Base-by-base conservation (phyloP, 129 eudicot species). In the Escallonia herrerae region DNA sequence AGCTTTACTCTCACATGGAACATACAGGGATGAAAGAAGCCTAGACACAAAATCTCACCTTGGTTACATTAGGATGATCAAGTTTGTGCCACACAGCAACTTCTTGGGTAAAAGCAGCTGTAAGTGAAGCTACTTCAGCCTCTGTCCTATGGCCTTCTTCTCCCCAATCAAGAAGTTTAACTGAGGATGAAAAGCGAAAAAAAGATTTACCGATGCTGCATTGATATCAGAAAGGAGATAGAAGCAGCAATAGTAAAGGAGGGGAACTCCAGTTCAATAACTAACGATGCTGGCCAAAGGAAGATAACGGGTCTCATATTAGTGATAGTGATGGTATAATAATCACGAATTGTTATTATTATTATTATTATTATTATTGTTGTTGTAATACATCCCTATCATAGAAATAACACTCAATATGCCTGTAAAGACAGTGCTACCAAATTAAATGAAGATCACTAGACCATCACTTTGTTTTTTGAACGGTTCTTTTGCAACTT, bases 61-160 rank as follows among this genome's bases (percentile, higher is more conserved):
- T 91, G 10, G 97, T 91, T 15, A 91, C 97, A 77, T 91, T 91
- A 62, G 97, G 96, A 75, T 91, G 97, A 66, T 91, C 90, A 62
- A 91, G 95, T 77, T 87, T 87, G 75, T 87, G 80, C 97, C 97
- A 91, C 6, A 91, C 97, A 8, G 85, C 80, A 53, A 91, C 96
- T 82, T 91, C 97, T 82, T 87, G 95, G 14, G 95, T 75, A 68
- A 91, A 91, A 43, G 95, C 94, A 5, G 97, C 85, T 78, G 94
- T 84, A 61, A 87, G 81, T 53, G 93, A 83, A 70, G 84, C 75
- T 68, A 91, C 65, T 79, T 91, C 96, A 62, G 88, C 94, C 48
- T 87, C 90, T 60, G 87, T 80, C 70, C 95, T 81, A 60, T 84
- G 94, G 38, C 97, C 96, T 72, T 87, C 97, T 74, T 91, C 97